Evolutionary conservation across 2,329 filamentous ascomycete species (phyloP).

Genomic region (Neonectria neomacrospora): DNA sequence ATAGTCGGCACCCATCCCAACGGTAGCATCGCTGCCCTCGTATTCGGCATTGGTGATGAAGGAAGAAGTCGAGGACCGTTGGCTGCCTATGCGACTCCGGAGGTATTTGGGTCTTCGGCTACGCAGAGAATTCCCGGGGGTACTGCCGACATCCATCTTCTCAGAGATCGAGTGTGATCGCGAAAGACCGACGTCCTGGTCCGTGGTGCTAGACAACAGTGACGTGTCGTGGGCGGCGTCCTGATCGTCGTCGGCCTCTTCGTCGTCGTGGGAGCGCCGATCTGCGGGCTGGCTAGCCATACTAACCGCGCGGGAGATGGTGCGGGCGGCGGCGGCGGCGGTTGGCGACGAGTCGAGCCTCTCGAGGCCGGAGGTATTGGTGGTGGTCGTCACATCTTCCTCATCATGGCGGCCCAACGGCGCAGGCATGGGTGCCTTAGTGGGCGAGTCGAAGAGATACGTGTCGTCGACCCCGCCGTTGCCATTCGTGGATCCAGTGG

Average conservation of each 20-base stretch:
- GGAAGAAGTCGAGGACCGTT: slow-evolving; percentile 70
- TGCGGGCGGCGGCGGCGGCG: slow-evolving; percentile 64
- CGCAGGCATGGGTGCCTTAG: slow-evolving; percentile 47
- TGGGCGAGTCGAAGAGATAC: slow-evolving; percentile 65
- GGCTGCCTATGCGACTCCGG: slow-evolving; percentile 66
- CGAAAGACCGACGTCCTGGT: slow-evolving; percentile 45
- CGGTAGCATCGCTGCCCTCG: slow-evolving; percentile 78
- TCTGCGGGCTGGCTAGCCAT: slow-evolving; percentile 50
- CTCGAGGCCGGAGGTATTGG: slow-evolving; percentile 64
- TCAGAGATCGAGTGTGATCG: slow-evolving; percentile 49
- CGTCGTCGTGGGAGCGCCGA: slow-evolving; percentile 40
- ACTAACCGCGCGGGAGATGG: slow-evolving; percentile 63
- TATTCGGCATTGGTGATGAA: slow-evolving; percentile 65
- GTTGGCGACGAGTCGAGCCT: slow-evolving; percentile 67
- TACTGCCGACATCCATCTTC: slow-evolving; percentile 57
- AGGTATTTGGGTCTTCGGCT: slow-evolving; percentile 66
- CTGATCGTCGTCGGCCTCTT: slow-evolving; percentile 39
- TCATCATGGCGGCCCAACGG: slow-evolving; percentile 33
- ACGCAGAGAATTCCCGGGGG: slow-evolving; percentile 59
- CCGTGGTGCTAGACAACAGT: slow-evolving; percentile 45
- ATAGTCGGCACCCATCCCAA: slow-evolving; percentile 77
- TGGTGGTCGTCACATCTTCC: slow-evolving; percentile 47
- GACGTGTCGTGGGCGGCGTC: slow-evolving; percentile 47
- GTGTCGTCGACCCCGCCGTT: slow-evolving; percentile 63
- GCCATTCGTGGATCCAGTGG: slow-evolving; percentile 54